These are phyloP conservation scores for Ceratocystis albifundus DNA, from an alignment of 2,329 filamentous ascomycete genomes.

Conservation along the genomic window DNA sequence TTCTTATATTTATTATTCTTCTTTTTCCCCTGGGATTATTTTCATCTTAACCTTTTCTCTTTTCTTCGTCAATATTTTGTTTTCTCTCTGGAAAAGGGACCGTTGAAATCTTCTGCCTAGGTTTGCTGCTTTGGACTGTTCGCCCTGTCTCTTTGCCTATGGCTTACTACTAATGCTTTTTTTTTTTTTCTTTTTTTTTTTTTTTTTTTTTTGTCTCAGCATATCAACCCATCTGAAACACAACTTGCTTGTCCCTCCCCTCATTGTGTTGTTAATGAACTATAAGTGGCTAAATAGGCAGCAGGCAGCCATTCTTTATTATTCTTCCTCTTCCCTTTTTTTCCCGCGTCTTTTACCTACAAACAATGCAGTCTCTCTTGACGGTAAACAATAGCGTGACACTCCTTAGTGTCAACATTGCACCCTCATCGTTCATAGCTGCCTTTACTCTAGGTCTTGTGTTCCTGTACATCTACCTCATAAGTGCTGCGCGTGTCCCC, in stretches of 20 bases:
- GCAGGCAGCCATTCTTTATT: conserved; percentile 5
- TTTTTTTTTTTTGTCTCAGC: too few relatives aligned
- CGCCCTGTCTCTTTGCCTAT: too few relatives aligned
- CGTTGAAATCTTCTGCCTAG: too few relatives aligned
- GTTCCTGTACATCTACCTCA: conserved; percentile 41
- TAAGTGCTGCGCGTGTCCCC: conserved; percentile 19
- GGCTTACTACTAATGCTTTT: too few relatives aligned
- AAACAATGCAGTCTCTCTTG: conserved; percentile 47
- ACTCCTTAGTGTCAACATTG: conserved; percentile 47
- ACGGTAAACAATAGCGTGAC: conserved; percentile 52
- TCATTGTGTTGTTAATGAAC: too few relatives aligned
- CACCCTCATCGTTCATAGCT: conserved; percentile 47
- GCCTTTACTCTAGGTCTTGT: conserved; percentile 39
- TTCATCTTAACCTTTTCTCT: background rate
- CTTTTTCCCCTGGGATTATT: conserved; percentile 13
- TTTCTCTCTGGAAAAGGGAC: background rate
- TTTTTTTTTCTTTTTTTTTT: too few relatives aligned
- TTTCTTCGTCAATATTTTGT: background rate
- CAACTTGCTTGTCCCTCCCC: background rate
- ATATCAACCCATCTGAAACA: too few relatives aligned
- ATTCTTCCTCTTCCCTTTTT: background rate
- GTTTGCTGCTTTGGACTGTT: too few relatives aligned
- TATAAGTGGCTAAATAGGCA: background rate
- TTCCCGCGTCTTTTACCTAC: background rate
- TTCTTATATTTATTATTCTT: too few relatives aligned